Evolutionary conservation across 1,139 yeast species (phyloP).

Genomic region (Blastobotrys buckinghamii): DNA sequence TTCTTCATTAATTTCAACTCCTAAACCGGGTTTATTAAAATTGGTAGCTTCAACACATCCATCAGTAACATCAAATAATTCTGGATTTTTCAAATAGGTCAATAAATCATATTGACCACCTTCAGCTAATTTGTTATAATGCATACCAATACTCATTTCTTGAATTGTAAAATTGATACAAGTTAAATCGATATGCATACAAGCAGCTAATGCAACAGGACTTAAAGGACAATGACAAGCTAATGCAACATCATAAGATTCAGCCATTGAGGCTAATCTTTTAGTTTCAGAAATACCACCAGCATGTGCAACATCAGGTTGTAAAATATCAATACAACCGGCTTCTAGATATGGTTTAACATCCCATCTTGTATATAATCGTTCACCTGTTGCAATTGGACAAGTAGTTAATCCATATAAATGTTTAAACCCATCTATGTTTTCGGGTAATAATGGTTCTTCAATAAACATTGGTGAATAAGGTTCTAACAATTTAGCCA

Average conservation of each 20-base stretch:
- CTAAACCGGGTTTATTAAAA: constrained; percentile 26
- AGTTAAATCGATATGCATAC: constrained; percentile 27
- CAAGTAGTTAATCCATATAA: constrained; percentile 26
- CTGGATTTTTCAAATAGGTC: constrained; percentile 25
- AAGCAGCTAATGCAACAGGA: constrained; percentile 31
- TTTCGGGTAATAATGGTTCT: constrained; percentile 31
- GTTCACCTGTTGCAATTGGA: constrained; percentile 32
- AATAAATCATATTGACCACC: constrained; percentile 24
- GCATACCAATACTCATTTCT: constrained; percentile 28
- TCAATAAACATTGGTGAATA: constrained; percentile 30
- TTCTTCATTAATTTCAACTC: constrained; percentile 28
- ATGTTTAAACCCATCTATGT: constrained; percentile 28
- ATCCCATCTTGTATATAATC: constrained; percentile 29
- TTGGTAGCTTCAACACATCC: constrained; percentile 22
- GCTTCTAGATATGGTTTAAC: constrained; percentile 28
- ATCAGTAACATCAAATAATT: constrained; percentile 24
- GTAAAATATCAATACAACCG: constrained; percentile 30
- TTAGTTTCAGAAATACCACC: constrained; percentile 32
- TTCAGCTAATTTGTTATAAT: constrained; percentile 23
- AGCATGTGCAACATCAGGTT: constrained; percentile 31
- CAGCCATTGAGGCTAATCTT: constrained; percentile 30
- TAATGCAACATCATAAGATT: constrained; percentile 30
- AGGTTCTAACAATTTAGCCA: constrained; percentile 27
- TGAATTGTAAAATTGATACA: constrained; percentile 28
- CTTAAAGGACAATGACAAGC: constrained; percentile 34